Evolutionary conservation across 2,329 filamentous ascomycete genomes (phyloP).

Genomic region (Bipolaris gigantea): DNA sequence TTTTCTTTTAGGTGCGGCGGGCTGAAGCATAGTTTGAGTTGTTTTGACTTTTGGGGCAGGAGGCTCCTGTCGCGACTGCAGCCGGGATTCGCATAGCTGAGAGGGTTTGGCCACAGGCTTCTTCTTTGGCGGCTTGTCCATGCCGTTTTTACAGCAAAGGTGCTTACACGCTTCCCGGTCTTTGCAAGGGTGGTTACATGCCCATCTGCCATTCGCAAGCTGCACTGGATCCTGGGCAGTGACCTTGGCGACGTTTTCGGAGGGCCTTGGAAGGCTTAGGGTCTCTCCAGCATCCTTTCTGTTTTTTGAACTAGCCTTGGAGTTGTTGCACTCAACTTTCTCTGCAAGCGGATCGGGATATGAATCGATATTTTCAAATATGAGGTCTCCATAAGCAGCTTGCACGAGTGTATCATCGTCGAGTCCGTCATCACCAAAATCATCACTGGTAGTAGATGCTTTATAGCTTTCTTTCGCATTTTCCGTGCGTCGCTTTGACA

Average conservation of each 20-base stretch:
- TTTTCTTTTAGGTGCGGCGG: conserved; percentile 31
- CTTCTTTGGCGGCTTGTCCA: conserved; percentile 63
- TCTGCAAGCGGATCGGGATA: conserved; percentile 40
- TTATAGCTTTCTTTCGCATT: conserved; percentile 12
- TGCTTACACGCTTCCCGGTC: conserved; percentile 68
- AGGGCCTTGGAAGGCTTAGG: neutral
- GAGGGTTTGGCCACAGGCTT: conserved; percentile 36
- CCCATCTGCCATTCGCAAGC: conserved; percentile 71
- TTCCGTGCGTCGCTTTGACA: conserved; percentile 34
- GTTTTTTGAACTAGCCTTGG: conserved; percentile 20
- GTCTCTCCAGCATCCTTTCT: conserved; percentile 5
- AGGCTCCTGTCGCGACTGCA: conserved; percentile 1
- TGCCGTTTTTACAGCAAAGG: conserved; percentile 70
- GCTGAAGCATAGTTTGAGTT: conserved; percentile 36
- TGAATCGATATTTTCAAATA: conserved; percentile 58
- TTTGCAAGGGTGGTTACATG: conserved; percentile 72
- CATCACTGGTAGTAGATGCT: conserved; percentile 43
- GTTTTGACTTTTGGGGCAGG: conserved; percentile 12
- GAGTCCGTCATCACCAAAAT: conserved; percentile 57
- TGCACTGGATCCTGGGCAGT: conserved; percentile 49
- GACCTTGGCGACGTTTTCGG: conserved; percentile 10
- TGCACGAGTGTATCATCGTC: conserved; percentile 57
- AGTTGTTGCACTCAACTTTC: conserved; percentile 24
- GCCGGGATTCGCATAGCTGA: conserved; percentile 9
- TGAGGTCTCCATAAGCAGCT: conserved; percentile 43